phyloP scores from a whole-genome alignment of 495 filamentous ascomycete species.

The Penicillium cataractarum region DNA sequence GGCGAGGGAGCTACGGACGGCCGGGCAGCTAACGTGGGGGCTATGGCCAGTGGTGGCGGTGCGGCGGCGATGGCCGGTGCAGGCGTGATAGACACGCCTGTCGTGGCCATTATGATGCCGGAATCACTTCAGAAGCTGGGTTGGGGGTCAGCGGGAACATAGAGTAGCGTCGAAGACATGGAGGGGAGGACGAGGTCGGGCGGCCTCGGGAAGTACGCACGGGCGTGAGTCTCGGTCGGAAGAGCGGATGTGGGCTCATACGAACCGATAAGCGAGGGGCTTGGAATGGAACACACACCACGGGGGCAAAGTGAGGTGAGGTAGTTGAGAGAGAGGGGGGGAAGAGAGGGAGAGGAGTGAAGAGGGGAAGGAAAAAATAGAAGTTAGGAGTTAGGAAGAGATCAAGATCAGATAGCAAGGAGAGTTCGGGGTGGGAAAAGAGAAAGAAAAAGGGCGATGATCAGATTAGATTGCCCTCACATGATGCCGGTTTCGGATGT shows the following conservation, averaged over 20 bases:
- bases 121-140: constrained; percentile 24
- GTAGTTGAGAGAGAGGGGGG: background rate
- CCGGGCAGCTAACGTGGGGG: constrained; percentile 42
- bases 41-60: constrained; percentile 35
- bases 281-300: background rate
- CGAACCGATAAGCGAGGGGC: constrained; percentile 40
- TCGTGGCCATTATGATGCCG: constrained; percentile 38
- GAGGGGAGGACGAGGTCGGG: constrained; percentile 26
- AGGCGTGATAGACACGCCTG: constrained; percentile 39
- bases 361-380: too few species aligned
- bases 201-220: constrained; percentile 32
- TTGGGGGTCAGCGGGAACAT: constrained; percentile 23
- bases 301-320: background rate
- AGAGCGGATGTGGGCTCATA: constrained; percentile 46
- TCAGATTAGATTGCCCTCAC: constrained; percentile 51
- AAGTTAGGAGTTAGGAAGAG: constrained; percentile 1
- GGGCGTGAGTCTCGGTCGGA: constrained; percentile 41
- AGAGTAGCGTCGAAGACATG: background rate
- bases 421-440: constrained; percentile 16
- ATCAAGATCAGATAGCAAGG: constrained; percentile 2
- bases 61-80: constrained; percentile 36
- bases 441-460: constrained; percentile 36
- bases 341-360: background rate
- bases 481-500: constrained; percentile 39
- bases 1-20: constrained; percentile 45